Percentiles rank a stretch among this genome's conserved stretches.
phyloP scores from a whole-genome alignment of 139 green algal genomes.

The Picochlorum sp. region DNA sequence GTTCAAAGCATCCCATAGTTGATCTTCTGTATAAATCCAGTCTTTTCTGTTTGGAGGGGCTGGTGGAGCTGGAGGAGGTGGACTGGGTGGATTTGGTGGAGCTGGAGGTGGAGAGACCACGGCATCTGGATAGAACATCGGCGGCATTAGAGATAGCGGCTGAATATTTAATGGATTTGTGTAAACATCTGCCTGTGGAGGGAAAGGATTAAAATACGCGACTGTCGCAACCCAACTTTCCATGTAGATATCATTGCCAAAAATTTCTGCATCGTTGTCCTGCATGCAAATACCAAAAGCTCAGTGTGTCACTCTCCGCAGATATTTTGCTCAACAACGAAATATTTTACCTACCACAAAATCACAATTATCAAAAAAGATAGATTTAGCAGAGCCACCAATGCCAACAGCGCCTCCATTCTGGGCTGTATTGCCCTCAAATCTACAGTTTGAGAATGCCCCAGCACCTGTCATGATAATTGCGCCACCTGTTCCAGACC shows the following conservation, averaged over 20 bases:
- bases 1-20: constrained; percentile 27
- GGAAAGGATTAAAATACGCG: constrained; percentile 26
- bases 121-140: constrained; percentile 6
- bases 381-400: constrained; percentile 16
- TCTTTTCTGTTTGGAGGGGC: constrained; percentile 20
- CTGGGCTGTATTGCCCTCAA: constrained; percentile 13
- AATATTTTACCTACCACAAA: constrained; percentile 11
- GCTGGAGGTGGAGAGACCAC: constrained; percentile 16
- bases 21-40: constrained; percentile 28
- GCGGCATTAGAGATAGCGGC: constrained; percentile 12
- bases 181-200: constrained; percentile 19
- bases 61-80: constrained; percentile 20
- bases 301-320: too few species aligned
- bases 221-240: constrained; percentile 29
- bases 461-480: constrained; percentile 20
- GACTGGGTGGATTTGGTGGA: constrained; percentile 16
- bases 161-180: constrained; percentile 10
- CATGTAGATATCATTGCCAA: constrained; percentile 33
- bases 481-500: constrained; percentile 21
- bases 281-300: not conserved
- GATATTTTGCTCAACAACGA: not conserved
- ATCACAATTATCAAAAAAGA: constrained; percentile 28
- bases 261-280: constrained; percentile 25
- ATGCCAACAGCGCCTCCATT: constrained; percentile 25
- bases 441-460: constrained; percentile 13